Evolutionary conservation across 2,329 filamentous ascomycete species (phyloP), one percentile per base, ranked within the genome.

Genomic region (Penicillium thymicola): DNA sequence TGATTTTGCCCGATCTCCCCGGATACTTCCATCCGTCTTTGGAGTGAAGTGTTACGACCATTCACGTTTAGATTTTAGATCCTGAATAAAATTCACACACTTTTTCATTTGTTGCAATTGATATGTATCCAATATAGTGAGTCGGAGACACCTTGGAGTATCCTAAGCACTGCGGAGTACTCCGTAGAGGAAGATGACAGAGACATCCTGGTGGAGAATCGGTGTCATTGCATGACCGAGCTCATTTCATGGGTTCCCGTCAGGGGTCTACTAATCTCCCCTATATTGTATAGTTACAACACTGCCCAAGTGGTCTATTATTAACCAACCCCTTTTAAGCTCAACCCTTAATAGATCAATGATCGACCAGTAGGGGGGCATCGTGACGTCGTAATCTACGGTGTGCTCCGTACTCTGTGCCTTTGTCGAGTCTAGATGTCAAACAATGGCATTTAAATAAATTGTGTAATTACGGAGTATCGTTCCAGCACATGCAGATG

Each of bases 1-100:
- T 45, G 53, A 56, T 56, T 56, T 56, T 46, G 48, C 34, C 48
- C 48, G 54, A 56, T 56, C 48, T 55, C 54, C 52, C 54, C 54
- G 48, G 54, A 52, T 47, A 42, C 28, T 52, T 41, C 42, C 28
- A 52, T 56, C 38, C 52, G 52, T 11, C 9, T 56, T 21, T 2
- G 5, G 47, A 25, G 16, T 25, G 27, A 43, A 46, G 30, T 5
- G 21, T 41, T 41, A 41, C 40, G 25, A 49, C n/a, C 9, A 32
- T 21, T 14, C n/a, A 30, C 5, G 21, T 21, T 21, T 21, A 21
- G 21, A 23, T 27, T 27, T 11, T 5, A 21, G 4, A 21, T 21
- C 5, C 3, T n/a, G 6, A 30, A 30, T 2, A 8, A 42, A n/a
- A 42, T 5, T 16, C 7, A 21, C 5, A 18, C n/a, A n/a, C n/a